Evolutionary conservation across 2,329 filamentous ascomycete species (phyloP).

Genomic region (Waltergamsia citrina): DNA sequence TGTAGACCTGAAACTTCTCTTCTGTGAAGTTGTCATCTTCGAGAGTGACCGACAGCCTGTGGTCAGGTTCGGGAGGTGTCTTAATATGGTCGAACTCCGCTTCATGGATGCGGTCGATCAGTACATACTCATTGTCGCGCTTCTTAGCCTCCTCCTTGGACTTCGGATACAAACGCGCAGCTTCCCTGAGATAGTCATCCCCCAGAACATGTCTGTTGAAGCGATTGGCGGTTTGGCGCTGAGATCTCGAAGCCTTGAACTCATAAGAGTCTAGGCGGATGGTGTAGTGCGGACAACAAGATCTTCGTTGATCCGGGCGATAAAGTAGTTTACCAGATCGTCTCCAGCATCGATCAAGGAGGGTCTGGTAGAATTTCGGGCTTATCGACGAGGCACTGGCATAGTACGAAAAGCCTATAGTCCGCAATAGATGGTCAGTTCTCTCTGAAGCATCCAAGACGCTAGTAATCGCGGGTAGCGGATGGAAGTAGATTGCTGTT

Average conservation of each 20-base stretch:
- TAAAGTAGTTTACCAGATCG: conserved; percentile 64
- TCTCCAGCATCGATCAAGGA: conserved; percentile 72
- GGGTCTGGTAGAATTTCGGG: conserved; percentile 57
- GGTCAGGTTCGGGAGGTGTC: conserved; percentile 52
- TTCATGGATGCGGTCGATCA: conserved; percentile 60
- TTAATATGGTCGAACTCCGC: conserved; percentile 47
- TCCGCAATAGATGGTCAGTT: conserved; percentile 13
- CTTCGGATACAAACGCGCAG: conserved; percentile 54
- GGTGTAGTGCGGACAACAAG: conserved; percentile 90
- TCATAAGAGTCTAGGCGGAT: conserved; percentile 59
- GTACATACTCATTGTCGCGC: conserved; percentile 57
- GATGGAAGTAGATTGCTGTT: conserved; percentile 1
- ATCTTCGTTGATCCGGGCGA: conserved; percentile 65
- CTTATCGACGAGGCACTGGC: conserved; percentile 51
- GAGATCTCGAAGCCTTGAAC: conserved; percentile 60
- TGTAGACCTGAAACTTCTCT: conserved; percentile 65
- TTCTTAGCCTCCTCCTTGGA: conserved; percentile 56
- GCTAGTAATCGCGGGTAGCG: background rate
- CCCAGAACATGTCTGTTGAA: conserved; percentile 67
- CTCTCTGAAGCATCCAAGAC: conserved; percentile 8
- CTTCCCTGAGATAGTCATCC: conserved; percentile 55
- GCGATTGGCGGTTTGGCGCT: conserved; percentile 65
- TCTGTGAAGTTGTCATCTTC: conserved; percentile 63
- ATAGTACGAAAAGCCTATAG: conserved; percentile 64
- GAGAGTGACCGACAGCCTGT: conserved; percentile 59